Percentiles rank a stretch among this genome's conserved stretches.
These are phyloP conservation scores for Aspergillus bridgeri DNA, from an alignment of 495 filamentous ascomycete species.

Conservation along the genomic window DNA sequence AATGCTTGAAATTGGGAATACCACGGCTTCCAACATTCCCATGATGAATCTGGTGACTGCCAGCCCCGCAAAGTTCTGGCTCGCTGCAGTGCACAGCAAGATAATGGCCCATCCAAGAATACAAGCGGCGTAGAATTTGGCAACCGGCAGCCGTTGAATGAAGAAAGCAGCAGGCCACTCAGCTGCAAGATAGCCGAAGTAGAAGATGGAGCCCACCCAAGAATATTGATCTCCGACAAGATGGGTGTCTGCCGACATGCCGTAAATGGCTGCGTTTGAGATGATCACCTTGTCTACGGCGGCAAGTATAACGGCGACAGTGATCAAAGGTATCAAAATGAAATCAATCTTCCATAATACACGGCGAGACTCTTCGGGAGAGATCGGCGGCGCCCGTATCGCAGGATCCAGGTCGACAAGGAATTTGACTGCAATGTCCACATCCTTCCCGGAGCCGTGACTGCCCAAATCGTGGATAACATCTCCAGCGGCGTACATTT, in stretches of 20 bases:
- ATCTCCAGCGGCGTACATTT: too few relatives aligned
- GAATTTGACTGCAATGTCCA: not conserved
- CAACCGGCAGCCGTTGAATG: constrained; percentile 44
- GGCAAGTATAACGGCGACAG: constrained; percentile 25
- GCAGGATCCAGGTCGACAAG: not conserved
- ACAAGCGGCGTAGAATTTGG: constrained; percentile 21
- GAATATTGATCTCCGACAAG: constrained; percentile 35
- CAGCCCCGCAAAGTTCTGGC: constrained; percentile 33
- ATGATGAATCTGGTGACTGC: constrained; percentile 40
- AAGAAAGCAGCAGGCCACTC: constrained; percentile 45
- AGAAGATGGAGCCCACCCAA: constrained; percentile 55
- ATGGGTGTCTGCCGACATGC: constrained; percentile 22
- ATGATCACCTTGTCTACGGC: constrained; percentile 36
- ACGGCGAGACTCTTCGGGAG: constrained; percentile 17
- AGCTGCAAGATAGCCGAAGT: constrained; percentile 41
- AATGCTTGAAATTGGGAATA: constrained; percentile 48
- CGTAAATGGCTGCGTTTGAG: constrained; percentile 31
- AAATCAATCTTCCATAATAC: constrained; percentile 35
- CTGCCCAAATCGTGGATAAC: too few relatives aligned
- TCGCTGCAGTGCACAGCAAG: constrained; percentile 37
- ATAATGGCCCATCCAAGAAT: constrained; percentile 36
- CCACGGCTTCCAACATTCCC: constrained; percentile 37
- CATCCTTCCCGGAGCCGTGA: not conserved
- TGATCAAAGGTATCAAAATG: constrained; percentile 31
- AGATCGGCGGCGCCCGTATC: constrained; percentile 13